A percentile compares a stretch with the other conserved stretches of the same genome.
phyloP scores from a whole-genome alignment of 2,329 filamentous ascomycete genomes.

The Colletotrichum spinosum region DNA sequence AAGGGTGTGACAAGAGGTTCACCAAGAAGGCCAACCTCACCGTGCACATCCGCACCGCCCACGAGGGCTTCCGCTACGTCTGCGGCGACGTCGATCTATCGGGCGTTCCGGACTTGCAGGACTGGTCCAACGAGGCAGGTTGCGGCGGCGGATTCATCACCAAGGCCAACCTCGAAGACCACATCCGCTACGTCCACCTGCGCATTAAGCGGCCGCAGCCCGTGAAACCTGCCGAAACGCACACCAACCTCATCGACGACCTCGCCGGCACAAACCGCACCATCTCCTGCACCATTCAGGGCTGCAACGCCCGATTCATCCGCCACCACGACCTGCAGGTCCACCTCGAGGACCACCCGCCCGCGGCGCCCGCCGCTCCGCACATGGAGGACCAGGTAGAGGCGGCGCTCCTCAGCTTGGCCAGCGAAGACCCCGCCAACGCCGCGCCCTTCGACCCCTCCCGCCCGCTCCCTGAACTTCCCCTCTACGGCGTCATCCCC shows the following conservation, averaged over 20 bases:
- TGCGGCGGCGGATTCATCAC: slow-evolving; percentile 82
- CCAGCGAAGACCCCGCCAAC: slow-evolving; percentile 37
- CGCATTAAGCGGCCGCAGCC: slow-evolving; percentile 61
- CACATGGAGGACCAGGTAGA: slow-evolving; percentile 33
- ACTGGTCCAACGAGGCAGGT: slow-evolving; percentile 74
- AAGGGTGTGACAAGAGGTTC: slow-evolving; percentile 80
- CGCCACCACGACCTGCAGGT: slow-evolving; percentile 62
- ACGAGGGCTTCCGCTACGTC: slow-evolving; percentile 81
- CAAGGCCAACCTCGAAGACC: slow-evolving; percentile 84
- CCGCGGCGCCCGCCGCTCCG: slow-evolving; percentile 9
- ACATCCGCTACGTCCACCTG: slow-evolving; percentile 85
- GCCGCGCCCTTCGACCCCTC: slow-evolving; percentile 18
- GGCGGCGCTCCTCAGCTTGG: slow-evolving; percentile 33
- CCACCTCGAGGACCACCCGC: slow-evolving; percentile 54
- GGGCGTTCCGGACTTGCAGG: slow-evolving; percentile 65
- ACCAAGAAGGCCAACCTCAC: slow-evolving; percentile 87
- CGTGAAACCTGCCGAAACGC: slow-evolving; percentile 37
- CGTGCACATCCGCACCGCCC: slow-evolving; percentile 80
- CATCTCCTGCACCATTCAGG: slow-evolving; percentile 54
- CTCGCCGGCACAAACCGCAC: slow-evolving; percentile 58
- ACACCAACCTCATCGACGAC: slow-evolving; percentile 53
- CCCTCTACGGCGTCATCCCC: slow-evolving; percentile 31
- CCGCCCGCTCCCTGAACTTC: slow-evolving; percentile 37
- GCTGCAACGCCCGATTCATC: slow-evolving; percentile 60
- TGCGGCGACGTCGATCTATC: slow-evolving; percentile 78